phyloP scores from a whole-genome alignment of 176 grass and related monocot genomes.

The Themeda triandra region DNA sequence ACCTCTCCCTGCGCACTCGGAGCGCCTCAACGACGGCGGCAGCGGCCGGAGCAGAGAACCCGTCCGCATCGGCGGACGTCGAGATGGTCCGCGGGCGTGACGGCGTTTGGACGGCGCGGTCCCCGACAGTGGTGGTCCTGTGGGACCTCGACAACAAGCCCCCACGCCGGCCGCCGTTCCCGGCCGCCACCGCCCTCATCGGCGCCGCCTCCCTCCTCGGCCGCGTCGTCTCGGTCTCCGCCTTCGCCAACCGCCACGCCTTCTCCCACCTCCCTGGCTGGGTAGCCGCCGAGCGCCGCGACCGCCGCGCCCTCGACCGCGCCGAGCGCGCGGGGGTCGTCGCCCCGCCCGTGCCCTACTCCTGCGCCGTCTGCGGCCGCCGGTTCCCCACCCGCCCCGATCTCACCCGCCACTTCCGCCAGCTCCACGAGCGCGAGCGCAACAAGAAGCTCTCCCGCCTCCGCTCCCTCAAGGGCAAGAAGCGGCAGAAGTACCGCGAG shows the following conservation, averaged over 20 bases:
- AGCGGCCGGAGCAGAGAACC: constrained; percentile 28
- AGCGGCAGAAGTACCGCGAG: constrained; percentile 73
- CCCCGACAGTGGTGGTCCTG: constrained; percentile 65
- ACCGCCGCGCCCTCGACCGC: constrained; percentile 54
- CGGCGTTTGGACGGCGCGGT: constrained; percentile 53
- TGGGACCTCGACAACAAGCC: constrained; percentile 99
- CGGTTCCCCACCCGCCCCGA: constrained; percentile 80
- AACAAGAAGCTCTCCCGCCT: constrained; percentile 85
- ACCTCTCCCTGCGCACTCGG: constrained; percentile 20
- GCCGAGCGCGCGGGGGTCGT: constrained; percentile 62
- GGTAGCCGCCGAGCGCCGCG: constrained; percentile 65
- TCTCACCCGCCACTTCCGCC: constrained; percentile 84
- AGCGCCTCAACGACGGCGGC: not conserved
- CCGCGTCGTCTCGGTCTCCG: constrained; percentile 68
- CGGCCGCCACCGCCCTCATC: constrained; percentile 60
- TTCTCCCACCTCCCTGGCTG: constrained; percentile 78
- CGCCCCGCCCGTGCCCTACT: constrained; percentile 54
- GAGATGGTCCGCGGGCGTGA: constrained; percentile 64
- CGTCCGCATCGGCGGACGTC: constrained; percentile 27
- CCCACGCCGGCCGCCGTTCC: constrained; percentile 66
- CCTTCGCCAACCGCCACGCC: constrained; percentile 87
- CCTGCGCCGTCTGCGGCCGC: constrained; percentile 80
- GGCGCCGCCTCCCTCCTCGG: constrained; percentile 64
- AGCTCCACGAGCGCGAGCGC: constrained; percentile 92
- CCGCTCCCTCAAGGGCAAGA: constrained; percentile 95